A percentile compares a stretch with the other conserved stretches of the same genome.
Evolutionary conservation across 176 grass and related monocot species (phyloP).

Genomic region (Dendrocalamus sinicus): DNA sequence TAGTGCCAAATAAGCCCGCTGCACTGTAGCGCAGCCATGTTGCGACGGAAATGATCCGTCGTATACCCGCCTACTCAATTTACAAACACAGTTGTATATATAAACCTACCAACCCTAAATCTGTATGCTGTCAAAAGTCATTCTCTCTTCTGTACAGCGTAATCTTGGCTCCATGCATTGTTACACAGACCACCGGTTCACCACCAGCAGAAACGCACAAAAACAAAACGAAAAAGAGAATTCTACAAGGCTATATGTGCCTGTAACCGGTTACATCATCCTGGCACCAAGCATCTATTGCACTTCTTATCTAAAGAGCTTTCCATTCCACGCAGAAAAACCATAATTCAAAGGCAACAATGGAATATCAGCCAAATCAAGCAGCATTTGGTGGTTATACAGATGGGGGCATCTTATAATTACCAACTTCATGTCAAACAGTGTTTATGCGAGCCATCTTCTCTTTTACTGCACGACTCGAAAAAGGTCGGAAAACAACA

Average conservation of each 20-base stretch:
- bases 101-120: too few relatives aligned
- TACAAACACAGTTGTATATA: too few relatives aligned
- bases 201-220: not conserved
- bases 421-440: conserved; percentile 28
- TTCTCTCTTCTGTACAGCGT: too few relatives aligned
- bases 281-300: not conserved
- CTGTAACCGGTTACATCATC: not conserved
- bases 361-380: not conserved
- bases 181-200: not conserved
- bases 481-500: conserved; percentile 31
- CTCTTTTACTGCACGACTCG: conserved; percentile 35
- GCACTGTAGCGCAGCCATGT: too few relatives aligned
- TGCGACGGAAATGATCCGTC: too few relatives aligned
- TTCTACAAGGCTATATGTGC: not conserved
- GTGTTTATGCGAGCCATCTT: conserved; percentile 34
- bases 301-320: conserved; percentile 10
- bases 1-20: too few relatives aligned
- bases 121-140: too few relatives aligned
- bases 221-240: not conserved
- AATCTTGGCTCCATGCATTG: not conserved
- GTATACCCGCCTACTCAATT: too few relatives aligned
- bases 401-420: conserved; percentile 22
- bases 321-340: conserved; percentile 22
- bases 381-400: conserved; percentile 4
- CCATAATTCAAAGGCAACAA: not conserved